Conservation (phyloP, 345 rosid species). For the Salix udensis region DNA sequence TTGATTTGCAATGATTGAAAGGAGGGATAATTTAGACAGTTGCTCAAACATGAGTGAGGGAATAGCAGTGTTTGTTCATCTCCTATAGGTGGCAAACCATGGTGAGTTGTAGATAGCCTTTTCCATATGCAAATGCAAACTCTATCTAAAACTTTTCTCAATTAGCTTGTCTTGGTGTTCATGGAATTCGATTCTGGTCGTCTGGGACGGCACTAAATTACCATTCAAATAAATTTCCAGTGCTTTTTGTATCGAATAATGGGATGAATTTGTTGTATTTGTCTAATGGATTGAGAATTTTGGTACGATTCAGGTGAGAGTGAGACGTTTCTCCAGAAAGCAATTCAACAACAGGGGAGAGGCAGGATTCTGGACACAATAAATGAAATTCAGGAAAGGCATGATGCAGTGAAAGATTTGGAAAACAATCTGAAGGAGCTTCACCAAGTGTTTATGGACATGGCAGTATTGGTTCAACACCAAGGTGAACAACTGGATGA, state of each 20-base stretch:
- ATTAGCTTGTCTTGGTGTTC: neutral
- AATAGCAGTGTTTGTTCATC: neutral
- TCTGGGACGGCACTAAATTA: neutral
- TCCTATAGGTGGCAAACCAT: neutral
- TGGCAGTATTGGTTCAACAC: slow-evolving; percentile 73
- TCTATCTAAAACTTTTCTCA: neutral
- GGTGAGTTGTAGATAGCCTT: neutral
- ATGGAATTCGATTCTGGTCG: neutral
- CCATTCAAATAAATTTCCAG: neutral
- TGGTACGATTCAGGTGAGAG: slow-evolving; percentile 63
- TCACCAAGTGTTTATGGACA: slow-evolving; percentile 86
- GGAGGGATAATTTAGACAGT: neutral
- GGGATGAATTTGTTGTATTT: neutral
- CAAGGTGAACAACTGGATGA: slow-evolving; percentile 78
- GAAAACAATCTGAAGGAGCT: slow-evolving; percentile 76
- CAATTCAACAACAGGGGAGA: slow-evolving; percentile 89
- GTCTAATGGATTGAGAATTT: neutral
- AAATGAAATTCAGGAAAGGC: slow-evolving; percentile 82
- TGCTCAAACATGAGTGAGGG: neutral
- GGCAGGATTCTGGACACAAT: slow-evolving; percentile 71
- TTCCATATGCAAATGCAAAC: neutral
- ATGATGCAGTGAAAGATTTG: slow-evolving; percentile 75
- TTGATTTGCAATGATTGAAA: neutral
- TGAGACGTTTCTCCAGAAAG: slow-evolving; percentile 80
- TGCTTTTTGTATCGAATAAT: neutral